phyloP scores from a whole-genome alignment of 1,284 basidiomycete genomes.

The Cystobasidium sp. region DNA sequence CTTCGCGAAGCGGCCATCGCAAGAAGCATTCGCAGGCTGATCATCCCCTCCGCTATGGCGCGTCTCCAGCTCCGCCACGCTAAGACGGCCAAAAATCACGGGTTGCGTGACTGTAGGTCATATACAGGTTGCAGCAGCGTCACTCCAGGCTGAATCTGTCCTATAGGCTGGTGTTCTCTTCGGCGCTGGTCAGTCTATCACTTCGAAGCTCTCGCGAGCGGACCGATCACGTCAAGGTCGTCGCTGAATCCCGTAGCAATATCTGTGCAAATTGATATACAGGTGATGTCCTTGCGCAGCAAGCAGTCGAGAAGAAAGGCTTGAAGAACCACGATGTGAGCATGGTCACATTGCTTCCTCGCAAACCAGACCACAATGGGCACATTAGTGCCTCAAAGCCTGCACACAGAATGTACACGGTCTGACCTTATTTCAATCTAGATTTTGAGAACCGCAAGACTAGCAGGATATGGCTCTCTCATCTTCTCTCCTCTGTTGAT shows the following conservation, averaged over 20 bases:
- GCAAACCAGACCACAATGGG: background rate
- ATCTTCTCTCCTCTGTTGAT: slow-evolving; percentile 48
- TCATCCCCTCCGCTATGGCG: background rate
- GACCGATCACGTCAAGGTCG: background rate
- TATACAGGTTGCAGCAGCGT: background rate
- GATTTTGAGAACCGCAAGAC: slow-evolving; percentile 71
- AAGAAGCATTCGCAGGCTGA: background rate
- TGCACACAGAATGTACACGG: no score
- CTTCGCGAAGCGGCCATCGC: no score
- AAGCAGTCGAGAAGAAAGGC: slow-evolving; percentile 72
- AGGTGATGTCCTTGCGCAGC: slow-evolving; percentile 82
- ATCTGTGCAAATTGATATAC: slow-evolving; percentile 50
- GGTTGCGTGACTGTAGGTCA: slow-evolving; percentile 18
- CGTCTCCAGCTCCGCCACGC: slow-evolving; percentile 25
- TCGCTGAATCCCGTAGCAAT: background rate
- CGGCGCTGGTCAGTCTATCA: slow-evolving; percentile 29
- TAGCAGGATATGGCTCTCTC: slow-evolving; percentile 72
- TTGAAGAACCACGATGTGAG: slow-evolving; percentile 68
- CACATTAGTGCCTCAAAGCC: background rate
- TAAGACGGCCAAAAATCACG: slow-evolving; percentile 25
- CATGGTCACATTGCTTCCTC: slow-evolving; percentile 44
- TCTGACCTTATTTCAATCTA: slow-evolving; percentile 53
- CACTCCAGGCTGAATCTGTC: background rate
- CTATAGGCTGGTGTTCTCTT: slow-evolving; percentile 41
- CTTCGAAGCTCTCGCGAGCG: background rate